phyloP scores from a whole-genome alignment of 2,329 filamentous ascomycete genomes.

The Periconia sp. region DNA sequence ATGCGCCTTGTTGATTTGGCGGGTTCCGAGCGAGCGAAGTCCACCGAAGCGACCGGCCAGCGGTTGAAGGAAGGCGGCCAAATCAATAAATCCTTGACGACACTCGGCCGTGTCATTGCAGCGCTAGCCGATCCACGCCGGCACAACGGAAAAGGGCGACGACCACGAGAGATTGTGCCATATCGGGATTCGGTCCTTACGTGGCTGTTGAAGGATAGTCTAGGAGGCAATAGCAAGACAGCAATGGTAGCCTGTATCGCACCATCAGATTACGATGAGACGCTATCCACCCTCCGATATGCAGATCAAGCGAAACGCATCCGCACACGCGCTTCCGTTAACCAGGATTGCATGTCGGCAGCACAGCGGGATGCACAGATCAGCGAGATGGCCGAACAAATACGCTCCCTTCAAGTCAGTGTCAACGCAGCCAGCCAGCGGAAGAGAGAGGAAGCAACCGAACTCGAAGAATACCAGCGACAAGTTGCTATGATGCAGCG shows the following conservation, averaged over 20 bases:
- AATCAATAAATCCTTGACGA: constrained; percentile 98
- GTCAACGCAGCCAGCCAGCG: constrained; percentile 64
- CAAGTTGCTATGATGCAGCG: constrained; percentile 90
- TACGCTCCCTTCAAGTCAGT: constrained; percentile 80
- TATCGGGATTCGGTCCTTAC: constrained; percentile 87
- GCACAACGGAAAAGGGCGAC: constrained; percentile 48
- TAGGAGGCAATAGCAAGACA: constrained; percentile 97
- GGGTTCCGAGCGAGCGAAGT: constrained; percentile 91
- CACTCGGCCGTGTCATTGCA: constrained; percentile 92
- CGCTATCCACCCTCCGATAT: constrained; percentile 92
- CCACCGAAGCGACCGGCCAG: constrained; percentile 91
- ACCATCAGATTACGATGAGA: constrained; percentile 96
- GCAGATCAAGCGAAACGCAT: constrained; percentile 98
- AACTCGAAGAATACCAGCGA: constrained; percentile 91
- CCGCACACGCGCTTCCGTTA: constrained; percentile 90
- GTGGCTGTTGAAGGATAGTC: constrained; percentile 91
- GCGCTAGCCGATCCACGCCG: constrained; percentile 77
- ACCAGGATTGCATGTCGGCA: constrained; percentile 91
- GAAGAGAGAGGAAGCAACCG: constrained; percentile 83
- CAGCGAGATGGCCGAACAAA: constrained; percentile 91
- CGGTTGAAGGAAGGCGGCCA: constrained; percentile 93
- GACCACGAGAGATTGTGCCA: constrained; percentile 72
- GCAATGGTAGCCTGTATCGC: constrained; percentile 99
- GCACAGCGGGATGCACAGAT: constrained; percentile 96
- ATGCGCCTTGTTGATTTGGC: constrained; percentile 95